phyloP scores from a whole-genome alignment of 148 eudicot species.

The Persicaria maculosa region DNA sequence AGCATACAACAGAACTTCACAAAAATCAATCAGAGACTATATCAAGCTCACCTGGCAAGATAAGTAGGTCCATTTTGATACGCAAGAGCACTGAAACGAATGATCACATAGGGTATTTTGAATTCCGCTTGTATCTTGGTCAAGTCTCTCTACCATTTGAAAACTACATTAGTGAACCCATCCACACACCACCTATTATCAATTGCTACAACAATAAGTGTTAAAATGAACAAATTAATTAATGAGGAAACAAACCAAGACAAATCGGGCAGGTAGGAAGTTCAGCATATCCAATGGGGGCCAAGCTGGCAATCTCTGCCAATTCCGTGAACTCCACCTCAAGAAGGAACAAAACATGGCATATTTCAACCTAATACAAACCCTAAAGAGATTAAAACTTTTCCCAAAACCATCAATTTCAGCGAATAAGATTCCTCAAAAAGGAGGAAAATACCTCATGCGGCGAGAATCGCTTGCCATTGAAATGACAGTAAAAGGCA shows the following conservation, averaged over 20 bases:
- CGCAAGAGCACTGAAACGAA: slow-evolving; percentile 79
- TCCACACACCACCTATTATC: neutral
- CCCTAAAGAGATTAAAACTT: slow-evolving; percentile 18
- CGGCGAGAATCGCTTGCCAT: slow-evolving; percentile 75
- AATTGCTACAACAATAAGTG: neutral
- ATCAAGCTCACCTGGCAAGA: slow-evolving; percentile 69
- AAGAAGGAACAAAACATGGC: slow-evolving; percentile 62
- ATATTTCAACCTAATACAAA: slow-evolving; percentile 65
- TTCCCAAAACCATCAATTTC: neutral
- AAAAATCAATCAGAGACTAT: neutral
- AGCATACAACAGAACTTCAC: neutral
- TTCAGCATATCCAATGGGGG: slow-evolving; percentile 59
- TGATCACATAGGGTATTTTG: slow-evolving; percentile 80
- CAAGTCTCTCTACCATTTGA: slow-evolving; percentile 69
- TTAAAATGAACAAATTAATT: neutral
- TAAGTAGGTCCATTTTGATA: slow-evolving; percentile 80
- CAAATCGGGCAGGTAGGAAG: slow-evolving; percentile 95
- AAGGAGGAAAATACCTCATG: slow-evolving; percentile 45
- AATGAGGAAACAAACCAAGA: slow-evolving; percentile 48
- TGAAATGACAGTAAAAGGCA: slow-evolving; percentile 61
- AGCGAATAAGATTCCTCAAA: neutral
- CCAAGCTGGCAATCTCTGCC: slow-evolving; percentile 55
- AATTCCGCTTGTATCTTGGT: slow-evolving; percentile 92
- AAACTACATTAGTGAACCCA: neutral
- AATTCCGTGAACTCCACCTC: slow-evolving; percentile 43